Conservation (phyloP, 768 basidiomycete genomes). For the Lenzites betulinus region DNA sequence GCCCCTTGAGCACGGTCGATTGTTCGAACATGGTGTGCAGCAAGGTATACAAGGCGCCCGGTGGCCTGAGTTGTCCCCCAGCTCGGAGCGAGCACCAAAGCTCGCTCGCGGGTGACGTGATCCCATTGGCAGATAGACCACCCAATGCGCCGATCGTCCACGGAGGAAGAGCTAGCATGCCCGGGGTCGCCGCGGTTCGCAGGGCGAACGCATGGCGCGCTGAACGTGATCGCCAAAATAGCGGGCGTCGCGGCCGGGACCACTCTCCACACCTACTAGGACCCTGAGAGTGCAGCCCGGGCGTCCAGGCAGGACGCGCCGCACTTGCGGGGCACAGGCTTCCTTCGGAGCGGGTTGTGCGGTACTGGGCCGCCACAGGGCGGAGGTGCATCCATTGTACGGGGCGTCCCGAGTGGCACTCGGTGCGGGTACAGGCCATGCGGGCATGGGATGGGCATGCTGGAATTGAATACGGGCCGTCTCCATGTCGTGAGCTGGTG, state of each 20-base stretch:
- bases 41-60: too few relatives aligned
- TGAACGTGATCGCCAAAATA: constrained; percentile 1
- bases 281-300: constrained; percentile 12
- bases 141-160: neutral
- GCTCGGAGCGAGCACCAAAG: neutral
- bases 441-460: constrained; percentile 1
- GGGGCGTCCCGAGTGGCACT: neutral
- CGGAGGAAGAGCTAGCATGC: neutral
- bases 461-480: neutral
- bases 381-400: neutral
- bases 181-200: neutral
- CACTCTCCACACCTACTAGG: neutral
- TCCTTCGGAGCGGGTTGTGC: neutral
- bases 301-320: neutral
- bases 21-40: too few relatives aligned
- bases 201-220: neutral
- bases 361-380: neutral
- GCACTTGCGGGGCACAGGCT: neutral
- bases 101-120: neutral
- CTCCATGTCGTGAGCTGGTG: neutral
- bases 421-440: neutral
- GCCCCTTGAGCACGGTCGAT: too few relatives aligned
- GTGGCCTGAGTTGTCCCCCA: too few relatives aligned
- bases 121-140: neutral
- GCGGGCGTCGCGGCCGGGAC: constrained; percentile 3